These are phyloP conservation scores for Lasiosphaeria hispida DNA, from an alignment of 495 filamentous ascomycete genomes.

Conservation along the genomic window DNA sequence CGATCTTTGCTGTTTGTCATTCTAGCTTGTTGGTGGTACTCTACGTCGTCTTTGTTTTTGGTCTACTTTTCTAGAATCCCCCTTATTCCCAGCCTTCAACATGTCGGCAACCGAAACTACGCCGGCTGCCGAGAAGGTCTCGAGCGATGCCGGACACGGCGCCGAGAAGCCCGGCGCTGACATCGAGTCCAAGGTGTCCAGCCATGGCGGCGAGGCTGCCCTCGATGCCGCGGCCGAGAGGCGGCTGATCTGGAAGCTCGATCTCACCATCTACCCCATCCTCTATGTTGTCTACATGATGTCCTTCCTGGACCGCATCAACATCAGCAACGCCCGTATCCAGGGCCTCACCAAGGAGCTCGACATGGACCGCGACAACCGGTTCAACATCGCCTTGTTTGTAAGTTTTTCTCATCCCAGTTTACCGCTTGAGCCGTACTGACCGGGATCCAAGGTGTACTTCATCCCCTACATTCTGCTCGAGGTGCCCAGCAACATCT, in stretches of 20 bases:
- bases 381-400: constrained; percentile 61
- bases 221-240: constrained; percentile 26
- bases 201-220: background rate
- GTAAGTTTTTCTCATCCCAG: constrained; percentile 26
- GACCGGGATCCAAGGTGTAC: constrained; percentile 31
- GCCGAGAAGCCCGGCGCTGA: background rate
- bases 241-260: constrained; percentile 36
- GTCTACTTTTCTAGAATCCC: too few relatives aligned
- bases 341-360: constrained; percentile 60
- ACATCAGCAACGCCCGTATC: constrained; percentile 63
- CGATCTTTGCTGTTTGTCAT: too few relatives aligned
- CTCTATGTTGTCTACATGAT: constrained; percentile 44
- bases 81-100: background rate
- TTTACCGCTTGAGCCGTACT: background rate
- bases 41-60: too few relatives aligned
- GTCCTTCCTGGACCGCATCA: constrained; percentile 53
- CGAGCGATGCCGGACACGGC: background rate
- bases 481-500: constrained; percentile 62
- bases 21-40: too few relatives aligned
- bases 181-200: background rate
- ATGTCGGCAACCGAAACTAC: background rate
- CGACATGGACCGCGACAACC: constrained; percentile 49
- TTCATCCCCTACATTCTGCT: constrained; percentile 69
- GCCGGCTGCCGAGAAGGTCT: background rate
- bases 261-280: constrained; percentile 38